Base-by-base conservation (phyloP, 805 yeast genomes). In the Candida rishiriensis region DNA sequence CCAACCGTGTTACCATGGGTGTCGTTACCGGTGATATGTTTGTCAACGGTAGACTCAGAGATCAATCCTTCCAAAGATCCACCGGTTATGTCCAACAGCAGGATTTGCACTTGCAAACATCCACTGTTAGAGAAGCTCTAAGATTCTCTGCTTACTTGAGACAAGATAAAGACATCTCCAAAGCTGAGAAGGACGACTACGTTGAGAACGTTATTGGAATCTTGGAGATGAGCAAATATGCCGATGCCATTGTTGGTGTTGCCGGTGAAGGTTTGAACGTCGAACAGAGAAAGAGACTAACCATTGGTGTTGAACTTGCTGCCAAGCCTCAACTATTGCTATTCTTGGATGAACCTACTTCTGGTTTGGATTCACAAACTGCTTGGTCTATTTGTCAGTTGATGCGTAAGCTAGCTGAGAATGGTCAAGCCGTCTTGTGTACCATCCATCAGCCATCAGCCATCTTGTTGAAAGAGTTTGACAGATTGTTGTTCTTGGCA, bases 361-460 rank as follows among this genome's bases (percentile, higher is more conserved):
- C 81, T 31, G 83, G 83, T 42, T 61, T 78, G 46, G 83, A 78
- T 54, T 74, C 83, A 8, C 76, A 73, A 53, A 74, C 83, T 39
- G 83, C 84, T 13, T 72, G 81, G 79, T 74, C 83, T 16, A 73
- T 79, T 52, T 70, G 78, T 52, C 71, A 75, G 53, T 68, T 78
- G 59, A 72, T 73, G 65, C 71, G 74, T 54, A 70, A 68, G 52
- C 70, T 71, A 57, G 80, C 75, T 6, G 71, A 72, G 50, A 66
- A 73, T 46, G 80, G 80, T 16, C 80, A 75, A 54, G 77, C 80
- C 21, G 69, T 79, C 50, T 65, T 79, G 51, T 78, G 83, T 69
- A 85, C 95, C 26, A 85, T 85, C 53, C 93, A 85, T 65, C 95
- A 85, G 65, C 95, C 95, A 57, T 85, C 93, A 9, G 90, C 95